These are phyloP conservation scores for Mentha longifolia DNA, from an alignment of 257 asterid species.

Conservation along the genomic window DNA sequence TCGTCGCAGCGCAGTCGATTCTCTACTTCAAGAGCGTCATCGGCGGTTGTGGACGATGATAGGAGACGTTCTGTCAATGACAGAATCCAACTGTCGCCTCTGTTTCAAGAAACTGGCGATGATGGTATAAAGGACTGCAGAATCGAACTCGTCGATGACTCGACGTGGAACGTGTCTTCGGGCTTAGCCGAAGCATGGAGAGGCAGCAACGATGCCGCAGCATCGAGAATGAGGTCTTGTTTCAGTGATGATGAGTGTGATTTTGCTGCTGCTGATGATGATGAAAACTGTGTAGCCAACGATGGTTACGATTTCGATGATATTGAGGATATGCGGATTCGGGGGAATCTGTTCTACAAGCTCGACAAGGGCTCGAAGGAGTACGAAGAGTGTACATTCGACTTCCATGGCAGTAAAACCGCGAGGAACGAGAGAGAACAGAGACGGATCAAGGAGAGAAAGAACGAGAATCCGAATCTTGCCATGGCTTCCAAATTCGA, in stretches of 20 bases:
- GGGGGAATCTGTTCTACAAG: slow-evolving; percentile 74
- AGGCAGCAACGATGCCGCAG: slow-evolving; percentile 34
- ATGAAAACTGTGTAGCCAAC: slow-evolving; percentile 28
- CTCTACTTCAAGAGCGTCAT: slow-evolving; percentile 37
- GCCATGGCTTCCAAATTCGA: slow-evolving; percentile 26
- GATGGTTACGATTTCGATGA: slow-evolving; percentile 57
- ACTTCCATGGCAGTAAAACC: slow-evolving; percentile 66
- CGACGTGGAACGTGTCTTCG: slow-evolving; percentile 69
- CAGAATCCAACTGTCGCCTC: slow-evolving; percentile 60
- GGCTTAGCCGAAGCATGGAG: slow-evolving; percentile 71
- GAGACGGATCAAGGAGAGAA: slow-evolving; percentile 36
- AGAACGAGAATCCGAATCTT: slow-evolving; percentile 31
- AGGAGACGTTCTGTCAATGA: slow-evolving; percentile 34
- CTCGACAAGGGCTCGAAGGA: slow-evolving; percentile 79
- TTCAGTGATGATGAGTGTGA: slow-evolving; percentile 31
- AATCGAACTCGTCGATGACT: slow-evolving; percentile 66
- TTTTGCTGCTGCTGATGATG: not conserved
- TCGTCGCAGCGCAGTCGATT: slow-evolving; percentile 18
- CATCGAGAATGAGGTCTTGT: slow-evolving; percentile 20
- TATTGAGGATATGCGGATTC: slow-evolving; percentile 83
- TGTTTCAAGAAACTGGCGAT: slow-evolving; percentile 39
- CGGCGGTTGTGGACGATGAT: slow-evolving; percentile 27
- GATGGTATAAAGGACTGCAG: slow-evolving; percentile 42
- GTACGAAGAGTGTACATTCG: slow-evolving; percentile 71
- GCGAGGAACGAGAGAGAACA: slow-evolving; percentile 41